Base-by-base conservation (phyloP, 2,329 filamentous ascomycete genomes). In the Aspergillus arachidicola region DNA sequence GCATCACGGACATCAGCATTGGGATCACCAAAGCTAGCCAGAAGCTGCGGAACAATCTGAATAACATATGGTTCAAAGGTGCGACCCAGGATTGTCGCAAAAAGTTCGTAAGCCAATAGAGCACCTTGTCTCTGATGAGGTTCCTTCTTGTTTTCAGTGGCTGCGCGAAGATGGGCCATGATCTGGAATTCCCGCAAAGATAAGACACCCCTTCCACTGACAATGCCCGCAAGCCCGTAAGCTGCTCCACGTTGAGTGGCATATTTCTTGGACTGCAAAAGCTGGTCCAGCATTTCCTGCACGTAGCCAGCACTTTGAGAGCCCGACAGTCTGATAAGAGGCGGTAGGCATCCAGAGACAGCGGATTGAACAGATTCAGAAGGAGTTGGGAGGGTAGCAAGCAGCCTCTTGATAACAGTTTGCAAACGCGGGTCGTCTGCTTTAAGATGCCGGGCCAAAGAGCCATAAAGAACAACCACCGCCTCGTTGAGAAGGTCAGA, bases 281-380 rank as follows among this genome's bases (percentile, higher is more conserved):
- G 84, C 60, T 91, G 89, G 50, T 96, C 90, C 65, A 95, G 83
- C 72, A 97, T 85, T 68, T 92, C 85, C 61, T 93, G 86, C 60
- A 97, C 87, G 75, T 97, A 98, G 56, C 89, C 87, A 38, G 89
- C 86, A 3, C 91, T 89, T 72, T 94, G 91, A 64, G 94, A 88
- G 34, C 86, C 87, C 54, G 91, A 94, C 3, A 92, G 90, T 62
- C 88, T 89, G 36, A 99, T 88, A n/a, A 99, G 84, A 1, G 95
- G 94, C 16, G 95, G 94, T 26, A 99, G 83, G 72, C 95, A 99
- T 73, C 95, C 92, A 4, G 96, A 93, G 63, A 98, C 94, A 54
- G 95, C 95, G 75, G 95, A 97, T 78, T 99, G 95, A 1, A 99
- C 95, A 19, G 92, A 94, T 78, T 99, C 95, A 0, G 95, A 98